A percentile compares a stretch with the other conserved stretches of the same genome.
Conservation (phyloP, 805 yeast genomes). For the Saccharomycopsis javanensis region DNA sequence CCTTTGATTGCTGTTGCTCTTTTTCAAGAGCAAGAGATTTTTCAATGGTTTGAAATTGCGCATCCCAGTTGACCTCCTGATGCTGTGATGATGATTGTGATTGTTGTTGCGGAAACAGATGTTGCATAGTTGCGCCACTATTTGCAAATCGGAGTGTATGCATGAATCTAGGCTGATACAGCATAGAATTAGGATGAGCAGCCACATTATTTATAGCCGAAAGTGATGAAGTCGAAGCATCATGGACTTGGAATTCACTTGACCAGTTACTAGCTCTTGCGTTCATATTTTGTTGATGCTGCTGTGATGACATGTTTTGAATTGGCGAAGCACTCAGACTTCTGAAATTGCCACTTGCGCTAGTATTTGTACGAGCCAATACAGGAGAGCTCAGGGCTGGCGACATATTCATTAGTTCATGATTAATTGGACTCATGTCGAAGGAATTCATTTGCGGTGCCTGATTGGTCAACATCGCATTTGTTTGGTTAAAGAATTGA, state of each 20-base stretch:
- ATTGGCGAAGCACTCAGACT: neutral
- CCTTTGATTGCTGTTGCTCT: conserved; percentile 18
- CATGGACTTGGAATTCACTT: conserved; percentile 11
- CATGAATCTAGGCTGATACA: conserved; percentile 17
- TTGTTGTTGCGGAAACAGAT: conserved; percentile 11
- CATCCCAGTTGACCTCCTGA: conserved; percentile 34
- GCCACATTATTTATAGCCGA: conserved; percentile 4
- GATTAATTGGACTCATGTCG: conserved; percentile 25
- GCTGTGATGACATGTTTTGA: conserved; percentile 38
- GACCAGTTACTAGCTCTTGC: conserved; percentile 74
- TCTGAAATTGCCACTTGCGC: neutral
- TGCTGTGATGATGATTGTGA: conserved; percentile 21
- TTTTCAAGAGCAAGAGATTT: conserved; percentile 16
- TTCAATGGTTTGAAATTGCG: conserved; percentile 33
- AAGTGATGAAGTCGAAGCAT: conserved; percentile 4
- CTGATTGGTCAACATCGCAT: neutral
- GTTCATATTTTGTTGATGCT: conserved; percentile 48
- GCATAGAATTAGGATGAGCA: neutral
- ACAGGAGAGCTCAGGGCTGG: neutral
- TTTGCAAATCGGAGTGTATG: conserved; percentile 12
- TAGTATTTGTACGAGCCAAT: neutral
- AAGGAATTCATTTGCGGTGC: conserved; percentile 18
- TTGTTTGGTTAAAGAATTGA: conserved; percentile 22
- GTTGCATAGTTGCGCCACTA: neutral
- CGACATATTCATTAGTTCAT: conserved; percentile 22